Base-by-base conservation (phyloP, 805 yeast genomes). In the Suhomyces faveliae region DNA sequence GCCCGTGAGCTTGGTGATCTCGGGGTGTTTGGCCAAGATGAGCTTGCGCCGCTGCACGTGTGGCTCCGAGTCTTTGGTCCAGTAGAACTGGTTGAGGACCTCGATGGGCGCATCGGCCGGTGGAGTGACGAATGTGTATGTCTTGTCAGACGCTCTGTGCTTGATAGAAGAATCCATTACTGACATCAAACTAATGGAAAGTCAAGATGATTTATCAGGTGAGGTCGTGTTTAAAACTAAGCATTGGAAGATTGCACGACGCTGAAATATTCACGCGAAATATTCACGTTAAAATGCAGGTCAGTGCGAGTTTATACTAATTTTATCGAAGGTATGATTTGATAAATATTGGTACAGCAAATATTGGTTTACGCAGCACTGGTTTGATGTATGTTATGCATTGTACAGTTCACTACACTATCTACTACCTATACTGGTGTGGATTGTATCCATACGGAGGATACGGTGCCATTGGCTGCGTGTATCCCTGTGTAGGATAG, bases 51-150 rank as follows among this genome's bases (percentile, higher is more conserved):
- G 73, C 3, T 77, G 58, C 2, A 84, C 79, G 61, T 90, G 97
- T 2, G 96, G 96, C 62, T 90, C 97, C 42, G 78, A 78, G 47
- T 80, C 85, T 45, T 80, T 78, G 0, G 96, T 89, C 92, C 96
- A 87, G 69, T 84, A 87, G 66, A 86, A 90, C 53, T 87, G 90
- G 54, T 77, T 76, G 47, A 77, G 60, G 40, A 65, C 70, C 54
- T 78, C 64, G 48, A 70, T 52, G 42, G 73, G 60, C 0, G 74
- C 55, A 51, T 71, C 74, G 3, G 78, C 76, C 21, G 73, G 62
- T 2, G 77, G 76, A 1, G 76, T 66, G 27, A 42, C 48, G 45
- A 69, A 60, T 19, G 66, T 60, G 51, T 59, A 69, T 9, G 72
- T 64, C 47, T 61, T 49, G 47, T 59, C 57, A 33, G 57, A 47